phyloP scores from a whole-genome alignment of 2,329 filamentous ascomycete genomes.

The Neurospora sp. region DNA sequence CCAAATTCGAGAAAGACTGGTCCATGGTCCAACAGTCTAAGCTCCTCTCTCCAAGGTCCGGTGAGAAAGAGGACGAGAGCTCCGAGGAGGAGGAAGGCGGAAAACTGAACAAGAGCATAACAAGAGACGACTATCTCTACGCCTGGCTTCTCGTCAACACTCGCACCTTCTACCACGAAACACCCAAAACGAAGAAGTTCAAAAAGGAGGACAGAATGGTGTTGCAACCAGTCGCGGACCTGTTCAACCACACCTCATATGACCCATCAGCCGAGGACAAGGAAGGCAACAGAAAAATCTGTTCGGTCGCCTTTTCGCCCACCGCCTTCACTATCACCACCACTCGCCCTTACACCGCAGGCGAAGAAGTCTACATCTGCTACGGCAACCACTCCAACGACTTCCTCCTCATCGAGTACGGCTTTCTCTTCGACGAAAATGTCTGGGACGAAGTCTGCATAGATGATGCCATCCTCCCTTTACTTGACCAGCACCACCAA shows the following conservation, averaged over 20 bases:
- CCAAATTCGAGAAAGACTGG: constrained; percentile 33
- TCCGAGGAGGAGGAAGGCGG: constrained; percentile 16
- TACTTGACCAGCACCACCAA: not conserved
- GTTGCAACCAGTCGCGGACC: constrained; percentile 62
- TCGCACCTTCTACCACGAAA: constrained; percentile 50
- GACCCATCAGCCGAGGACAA: not conserved
- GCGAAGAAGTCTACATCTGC: constrained; percentile 57
- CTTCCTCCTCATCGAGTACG: constrained; percentile 60
- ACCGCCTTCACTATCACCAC: constrained; percentile 46
- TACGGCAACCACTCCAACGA: constrained; percentile 66
- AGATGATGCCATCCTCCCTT: constrained; percentile 35
- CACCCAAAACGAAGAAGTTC: constrained; percentile 32
- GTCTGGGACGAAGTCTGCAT: constrained; percentile 40
- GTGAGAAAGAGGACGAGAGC: constrained; percentile 11
- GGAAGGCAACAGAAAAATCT: constrained; percentile 28
- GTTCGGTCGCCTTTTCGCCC: constrained; percentile 39
- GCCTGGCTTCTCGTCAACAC: constrained; percentile 53
- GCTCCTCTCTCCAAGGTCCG: constrained; percentile 14
- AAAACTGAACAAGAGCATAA: not conserved
- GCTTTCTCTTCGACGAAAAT: constrained; percentile 37
- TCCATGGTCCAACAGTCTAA: constrained; percentile 21
- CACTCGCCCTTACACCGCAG: constrained; percentile 36
- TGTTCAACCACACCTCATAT: constrained; percentile 47
- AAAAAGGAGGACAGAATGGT: constrained; percentile 47
- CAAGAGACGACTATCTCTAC: constrained; percentile 35